phyloP scores from a whole-genome alignment of 257 asterid species.

The Lavandula angustifolia region DNA sequence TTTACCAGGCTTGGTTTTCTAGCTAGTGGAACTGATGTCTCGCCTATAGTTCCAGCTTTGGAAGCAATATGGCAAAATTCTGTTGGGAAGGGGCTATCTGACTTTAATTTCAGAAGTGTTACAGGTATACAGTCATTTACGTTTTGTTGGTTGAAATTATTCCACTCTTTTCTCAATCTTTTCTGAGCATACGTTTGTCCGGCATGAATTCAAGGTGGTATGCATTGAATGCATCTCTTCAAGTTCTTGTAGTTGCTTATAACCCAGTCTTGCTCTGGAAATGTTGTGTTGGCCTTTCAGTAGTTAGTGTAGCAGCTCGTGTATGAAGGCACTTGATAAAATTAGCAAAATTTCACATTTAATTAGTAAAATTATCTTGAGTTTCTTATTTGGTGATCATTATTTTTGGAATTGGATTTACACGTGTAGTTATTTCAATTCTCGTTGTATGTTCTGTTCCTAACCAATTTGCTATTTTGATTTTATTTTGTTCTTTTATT shows the following conservation, averaged over 20 bases:
- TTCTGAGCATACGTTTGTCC: not conserved
- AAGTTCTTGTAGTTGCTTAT: constrained; percentile 24
- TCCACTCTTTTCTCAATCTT: constrained; percentile 1
- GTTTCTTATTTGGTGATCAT: constrained; percentile 7
- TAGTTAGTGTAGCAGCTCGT: constrained; percentile 12
- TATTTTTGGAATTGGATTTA: constrained; percentile 2
- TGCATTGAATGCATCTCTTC: constrained; percentile 22
- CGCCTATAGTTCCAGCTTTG: constrained; percentile 94
- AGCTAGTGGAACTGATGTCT: constrained; percentile 93
- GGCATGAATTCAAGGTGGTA: not conserved
- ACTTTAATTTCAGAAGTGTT: constrained; percentile 94
- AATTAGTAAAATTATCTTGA: not conserved
- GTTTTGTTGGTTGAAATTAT: constrained; percentile 22
- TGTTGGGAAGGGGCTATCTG: constrained; percentile 91
- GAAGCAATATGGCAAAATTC: constrained; percentile 99
- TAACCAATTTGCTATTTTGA: constrained; percentile 7
- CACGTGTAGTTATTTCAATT: constrained; percentile 14
- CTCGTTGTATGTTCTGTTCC: constrained; percentile 9
- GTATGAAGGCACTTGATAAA: constrained; percentile 18
- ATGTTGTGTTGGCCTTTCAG: constrained; percentile 15
- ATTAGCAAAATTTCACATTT: not conserved
- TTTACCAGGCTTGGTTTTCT: constrained; percentile 98
- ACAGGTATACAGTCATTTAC: constrained; percentile 60
- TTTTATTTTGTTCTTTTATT: not conserved
- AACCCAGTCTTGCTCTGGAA: constrained; percentile 22